A percentile compares a stretch with the other conserved stretches of the same genome.
Evolutionary conservation across 2,329 filamentous ascomycete species (phyloP).

Genomic region (Fusarium tanahbumbuense): DNA sequence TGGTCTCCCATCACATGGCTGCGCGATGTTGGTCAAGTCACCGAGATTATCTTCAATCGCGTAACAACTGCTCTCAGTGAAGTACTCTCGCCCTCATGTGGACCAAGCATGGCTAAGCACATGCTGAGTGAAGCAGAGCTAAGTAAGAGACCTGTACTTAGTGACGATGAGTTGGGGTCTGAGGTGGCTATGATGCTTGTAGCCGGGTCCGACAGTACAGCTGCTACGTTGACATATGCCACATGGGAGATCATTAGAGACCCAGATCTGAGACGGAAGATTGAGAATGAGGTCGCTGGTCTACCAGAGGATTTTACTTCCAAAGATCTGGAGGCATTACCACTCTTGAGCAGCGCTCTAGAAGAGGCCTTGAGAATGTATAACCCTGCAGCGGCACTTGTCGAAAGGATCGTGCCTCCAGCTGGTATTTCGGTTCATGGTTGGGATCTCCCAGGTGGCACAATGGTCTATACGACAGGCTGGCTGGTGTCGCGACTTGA

Average conservation of each 20-base stretch:
- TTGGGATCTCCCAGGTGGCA: not conserved
- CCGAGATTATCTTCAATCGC: not conserved
- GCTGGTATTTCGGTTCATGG: not conserved
- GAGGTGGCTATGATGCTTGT: constrained; percentile 13
- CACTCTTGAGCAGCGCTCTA: not conserved
- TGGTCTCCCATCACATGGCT: constrained; percentile 12
- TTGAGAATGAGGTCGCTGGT: constrained; percentile 2
- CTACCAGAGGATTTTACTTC: not conserved
- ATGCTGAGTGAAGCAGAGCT: not conserved
- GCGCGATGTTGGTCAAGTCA: not conserved
- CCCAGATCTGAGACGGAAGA: not conserved
- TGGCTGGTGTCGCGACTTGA: constrained; percentile 13
- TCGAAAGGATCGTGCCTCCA: not conserved
- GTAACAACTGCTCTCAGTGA: not conserved
- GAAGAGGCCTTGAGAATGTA: constrained; percentile 8
- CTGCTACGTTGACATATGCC: constrained; percentile 6
- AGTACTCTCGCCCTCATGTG: not conserved
- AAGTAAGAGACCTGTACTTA: not conserved
- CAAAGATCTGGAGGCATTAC: not conserved
- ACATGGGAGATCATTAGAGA: constrained; percentile 11
- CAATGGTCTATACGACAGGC: constrained; percentile 13
- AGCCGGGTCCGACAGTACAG: constrained; percentile 18
- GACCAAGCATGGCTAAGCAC: not conserved
- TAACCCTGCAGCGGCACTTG: constrained; percentile 4
- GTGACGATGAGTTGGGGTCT: constrained; percentile 10